A percentile compares a stretch with the other conserved stretches of the same genome.
Evolutionary conservation across 352 stramenopile genomes (phyloP).

Genomic region (Pythium chondricola): DNA sequence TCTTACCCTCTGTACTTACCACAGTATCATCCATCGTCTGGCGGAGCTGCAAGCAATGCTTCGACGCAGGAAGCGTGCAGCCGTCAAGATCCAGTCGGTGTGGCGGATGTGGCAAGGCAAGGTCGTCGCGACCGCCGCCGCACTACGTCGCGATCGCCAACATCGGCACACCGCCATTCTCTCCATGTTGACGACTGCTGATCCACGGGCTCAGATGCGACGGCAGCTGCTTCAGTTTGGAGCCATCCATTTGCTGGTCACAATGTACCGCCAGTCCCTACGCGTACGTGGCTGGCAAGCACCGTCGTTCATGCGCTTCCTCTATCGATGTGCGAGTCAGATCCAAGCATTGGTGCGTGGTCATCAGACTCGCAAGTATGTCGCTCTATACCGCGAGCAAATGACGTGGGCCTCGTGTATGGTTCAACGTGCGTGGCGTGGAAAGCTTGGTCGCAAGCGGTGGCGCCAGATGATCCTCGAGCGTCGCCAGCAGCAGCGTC

Average conservation of each 20-base stretch:
- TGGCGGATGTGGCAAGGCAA: slow-evolving; percentile 78
- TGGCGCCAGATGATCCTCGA: slow-evolving; percentile 51
- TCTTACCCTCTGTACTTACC: neutral
- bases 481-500: slow-evolving; percentile 30
- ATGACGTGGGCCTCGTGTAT: slow-evolving; percentile 25
- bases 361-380: slow-evolving; percentile 32
- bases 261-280: slow-evolving; percentile 42
- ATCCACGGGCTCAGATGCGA: neutral
- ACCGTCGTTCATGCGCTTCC: slow-evolving; percentile 37
- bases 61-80: slow-evolving; percentile 27
- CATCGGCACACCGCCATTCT: slow-evolving; percentile 28
- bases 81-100: slow-evolving; percentile 54
- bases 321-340: slow-evolving; percentile 30
- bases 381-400: slow-evolving; percentile 22
- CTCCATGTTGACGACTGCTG: slow-evolving; percentile 5
- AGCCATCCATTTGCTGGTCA: slow-evolving; percentile 38
- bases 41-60: slow-evolving; percentile 33
- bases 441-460: slow-evolving; percentile 41
- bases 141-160: slow-evolving; percentile 30
- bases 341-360: slow-evolving; percentile 64
- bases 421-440: slow-evolving; percentile 59
- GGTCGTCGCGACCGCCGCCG: slow-evolving; percentile 31
- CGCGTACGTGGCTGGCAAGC: slow-evolving; percentile 46
- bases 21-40: slow-evolving; percentile 48
- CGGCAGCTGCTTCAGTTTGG: slow-evolving; percentile 50